A percentile compares a stretch with the other conserved stretches of the same genome.
phyloP scores from a whole-genome alignment of 2,329 filamentous ascomycete species.

The Parascedosporium putredinis region DNA sequence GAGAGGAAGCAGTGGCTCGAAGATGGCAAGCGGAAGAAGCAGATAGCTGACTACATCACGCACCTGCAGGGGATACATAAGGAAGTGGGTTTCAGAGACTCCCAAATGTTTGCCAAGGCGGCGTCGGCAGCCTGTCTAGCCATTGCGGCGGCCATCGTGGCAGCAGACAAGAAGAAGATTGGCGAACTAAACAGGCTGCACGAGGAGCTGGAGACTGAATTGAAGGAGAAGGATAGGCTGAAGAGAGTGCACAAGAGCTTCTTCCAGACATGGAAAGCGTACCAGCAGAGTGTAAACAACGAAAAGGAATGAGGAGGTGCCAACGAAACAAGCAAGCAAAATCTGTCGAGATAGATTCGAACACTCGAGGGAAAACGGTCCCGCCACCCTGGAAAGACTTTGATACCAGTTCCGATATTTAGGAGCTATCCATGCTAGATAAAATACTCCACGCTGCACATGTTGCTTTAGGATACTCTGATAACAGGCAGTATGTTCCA shows the following conservation, averaged over 20 bases:
- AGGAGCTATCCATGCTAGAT: too few species aligned
- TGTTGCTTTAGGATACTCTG: too few species aligned
- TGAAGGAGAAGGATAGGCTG: conserved; percentile 36
- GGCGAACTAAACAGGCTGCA: conserved; percentile 47
- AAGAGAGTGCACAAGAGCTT: conserved; percentile 49
- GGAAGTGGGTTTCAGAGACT: conserved; percentile 51
- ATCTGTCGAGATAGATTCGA: too few species aligned
- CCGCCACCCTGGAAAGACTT: too few species aligned
- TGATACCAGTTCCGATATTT: too few species aligned
- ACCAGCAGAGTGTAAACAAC: conserved; percentile 5
- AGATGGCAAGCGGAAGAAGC: conserved; percentile 30
- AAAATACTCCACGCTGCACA: too few species aligned
- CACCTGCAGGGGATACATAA: conserved; percentile 58
- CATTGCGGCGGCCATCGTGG: conserved; percentile 51
- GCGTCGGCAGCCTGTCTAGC: conserved; percentile 64
- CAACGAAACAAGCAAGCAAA: too few species aligned
- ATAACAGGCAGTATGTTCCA: too few species aligned
- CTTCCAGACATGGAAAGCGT: conserved; percentile 64
- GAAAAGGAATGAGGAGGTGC: neutral
- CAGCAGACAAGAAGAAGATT: conserved; percentile 41
- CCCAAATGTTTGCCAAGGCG: conserved; percentile 62
- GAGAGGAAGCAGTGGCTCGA: conserved; percentile 23
- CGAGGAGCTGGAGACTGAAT: conserved; percentile 45
- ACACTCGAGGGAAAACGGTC: too few species aligned
- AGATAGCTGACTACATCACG: conserved; percentile 32